These are phyloP conservation scores for Trichoderma hamatum DNA, from an alignment of 2,329 filamentous ascomycete species.

Conservation along the genomic window DNA sequence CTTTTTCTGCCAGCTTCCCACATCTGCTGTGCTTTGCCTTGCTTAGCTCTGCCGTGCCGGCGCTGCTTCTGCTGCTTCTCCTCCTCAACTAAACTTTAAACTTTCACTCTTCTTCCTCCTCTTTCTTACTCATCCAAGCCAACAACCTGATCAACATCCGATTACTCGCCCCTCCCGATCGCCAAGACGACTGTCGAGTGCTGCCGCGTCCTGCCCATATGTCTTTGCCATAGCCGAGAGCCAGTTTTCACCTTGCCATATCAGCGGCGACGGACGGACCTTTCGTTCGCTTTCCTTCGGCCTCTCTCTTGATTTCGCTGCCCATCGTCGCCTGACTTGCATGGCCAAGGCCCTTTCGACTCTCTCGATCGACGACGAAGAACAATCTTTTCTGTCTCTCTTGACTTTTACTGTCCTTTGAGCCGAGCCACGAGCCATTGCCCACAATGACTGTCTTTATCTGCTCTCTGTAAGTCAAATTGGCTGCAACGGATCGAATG, in stretches of 20 bases:
- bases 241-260: conserved; percentile 3
- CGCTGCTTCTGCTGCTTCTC: background rate
- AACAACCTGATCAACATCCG: background rate
- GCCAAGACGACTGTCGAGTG: conserved; percentile 7
- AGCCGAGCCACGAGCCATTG: conserved; percentile 10
- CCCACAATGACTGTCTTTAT: conserved; percentile 48
- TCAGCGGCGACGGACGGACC: conserved; percentile 15
- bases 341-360: background rate
- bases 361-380: background rate
- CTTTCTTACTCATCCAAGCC: background rate
- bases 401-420: background rate
- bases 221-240: conserved; percentile 20
- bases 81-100: background rate
- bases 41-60: background rate
- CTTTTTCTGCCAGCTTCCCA: background rate
- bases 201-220: conserved; percentile 6
- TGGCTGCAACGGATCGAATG: background rate
- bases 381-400: conserved; percentile 9
- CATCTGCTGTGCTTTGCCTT: conserved; percentile 1
- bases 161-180: background rate
- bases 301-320: conserved; percentile 9
- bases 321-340: conserved; percentile 2
- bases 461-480: conserved; percentile 44
- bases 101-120: background rate
- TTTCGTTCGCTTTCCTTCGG: conserved; percentile 14